These are phyloP conservation scores for Neurospora cerealis DNA, from an alignment of 495 filamentous ascomycete species.

Conservation along the genomic window DNA sequence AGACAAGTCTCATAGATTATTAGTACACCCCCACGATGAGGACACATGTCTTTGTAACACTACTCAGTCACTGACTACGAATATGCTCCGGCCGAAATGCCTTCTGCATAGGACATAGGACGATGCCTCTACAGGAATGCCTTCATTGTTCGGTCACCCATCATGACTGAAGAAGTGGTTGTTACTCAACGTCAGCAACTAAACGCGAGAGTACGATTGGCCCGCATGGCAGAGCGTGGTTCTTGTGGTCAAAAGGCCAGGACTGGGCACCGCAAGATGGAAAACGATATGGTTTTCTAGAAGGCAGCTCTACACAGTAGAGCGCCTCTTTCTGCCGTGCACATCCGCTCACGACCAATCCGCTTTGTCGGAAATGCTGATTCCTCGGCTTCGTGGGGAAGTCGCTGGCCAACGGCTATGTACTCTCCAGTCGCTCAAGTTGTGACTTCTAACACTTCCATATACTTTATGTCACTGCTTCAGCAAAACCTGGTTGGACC, in stretches of 20 bases:
- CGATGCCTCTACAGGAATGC: not conserved
- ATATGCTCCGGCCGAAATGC: not conserved
- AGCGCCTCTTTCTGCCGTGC: not conserved
- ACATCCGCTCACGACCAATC: not conserved
- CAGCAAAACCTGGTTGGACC: not conserved
- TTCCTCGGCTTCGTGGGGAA: not conserved
- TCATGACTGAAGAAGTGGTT: not conserved
- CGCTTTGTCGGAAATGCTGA: not conserved
- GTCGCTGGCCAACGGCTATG: not conserved
- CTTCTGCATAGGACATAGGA: not conserved
- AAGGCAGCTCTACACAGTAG: not conserved
- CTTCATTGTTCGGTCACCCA: not conserved
- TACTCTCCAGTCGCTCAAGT: not conserved
- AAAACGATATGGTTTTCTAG: not conserved
- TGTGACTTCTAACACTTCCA: not conserved
- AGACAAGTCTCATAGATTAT: conserved; percentile 2
- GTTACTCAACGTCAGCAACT: not conserved
- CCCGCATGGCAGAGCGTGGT: not conserved
- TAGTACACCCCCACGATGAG: not conserved
- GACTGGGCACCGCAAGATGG: not conserved
- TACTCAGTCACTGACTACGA: not conserved
- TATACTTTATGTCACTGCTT: not conserved
- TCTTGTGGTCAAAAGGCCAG: not conserved
- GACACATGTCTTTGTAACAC: not conserved
- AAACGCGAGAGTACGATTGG: not conserved